Percentiles rank a stretch among this genome's conserved stretches.
Evolutionary conservation across 2,329 filamentous ascomycete species (phyloP).

Genomic region (Ramularia endophylla): DNA sequence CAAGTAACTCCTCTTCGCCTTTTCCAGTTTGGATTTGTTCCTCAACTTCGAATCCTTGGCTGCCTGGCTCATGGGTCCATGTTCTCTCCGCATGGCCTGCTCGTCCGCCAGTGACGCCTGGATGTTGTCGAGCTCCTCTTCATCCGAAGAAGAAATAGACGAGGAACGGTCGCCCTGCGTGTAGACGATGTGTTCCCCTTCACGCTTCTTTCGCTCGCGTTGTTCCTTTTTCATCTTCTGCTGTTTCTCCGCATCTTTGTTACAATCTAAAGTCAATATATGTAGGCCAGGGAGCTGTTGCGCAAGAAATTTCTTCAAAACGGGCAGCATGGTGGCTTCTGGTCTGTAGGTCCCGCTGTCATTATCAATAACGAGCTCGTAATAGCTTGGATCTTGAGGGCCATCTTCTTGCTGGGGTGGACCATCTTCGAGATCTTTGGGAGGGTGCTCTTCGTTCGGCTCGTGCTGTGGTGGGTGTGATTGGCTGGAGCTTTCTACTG

Average conservation of each 20-base stretch:
- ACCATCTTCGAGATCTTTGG: constrained; percentile 44
- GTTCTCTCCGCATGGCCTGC: constrained; percentile 12
- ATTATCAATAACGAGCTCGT: constrained; percentile 91
- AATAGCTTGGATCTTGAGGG: constrained; percentile 49
- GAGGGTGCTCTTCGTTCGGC: constrained; percentile 46
- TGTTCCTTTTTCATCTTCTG: constrained; percentile 70
- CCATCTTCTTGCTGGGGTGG: too few species aligned
- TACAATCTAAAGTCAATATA: constrained; percentile 67
- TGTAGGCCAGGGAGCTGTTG: constrained; percentile 71
- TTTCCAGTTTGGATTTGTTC: constrained; percentile 16
- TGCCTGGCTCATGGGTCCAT: constrained; percentile 15
- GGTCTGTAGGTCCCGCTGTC: constrained; percentile 91
- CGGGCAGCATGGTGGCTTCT: constrained; percentile 67
- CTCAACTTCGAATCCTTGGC: constrained; percentile 21
- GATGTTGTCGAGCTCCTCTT: constrained; percentile 49
- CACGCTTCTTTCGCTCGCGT: constrained; percentile 63
- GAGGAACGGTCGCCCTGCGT: constrained; percentile 45
- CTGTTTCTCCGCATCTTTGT: constrained; percentile 65
- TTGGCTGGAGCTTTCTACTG: constrained; percentile 39
- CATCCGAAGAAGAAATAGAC: constrained; percentile 51
- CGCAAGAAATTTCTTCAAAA: constrained; percentile 64
- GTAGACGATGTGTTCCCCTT: constrained; percentile 49
- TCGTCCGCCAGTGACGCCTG: constrained; percentile 17
- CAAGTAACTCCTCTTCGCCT: constrained; percentile 12
- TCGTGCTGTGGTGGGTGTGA: constrained; percentile 36